These are phyloP conservation scores for Magnolia changhungtana DNA, from an alignment of 164 flowering plant genomes.

Conservation along the genomic window DNA sequence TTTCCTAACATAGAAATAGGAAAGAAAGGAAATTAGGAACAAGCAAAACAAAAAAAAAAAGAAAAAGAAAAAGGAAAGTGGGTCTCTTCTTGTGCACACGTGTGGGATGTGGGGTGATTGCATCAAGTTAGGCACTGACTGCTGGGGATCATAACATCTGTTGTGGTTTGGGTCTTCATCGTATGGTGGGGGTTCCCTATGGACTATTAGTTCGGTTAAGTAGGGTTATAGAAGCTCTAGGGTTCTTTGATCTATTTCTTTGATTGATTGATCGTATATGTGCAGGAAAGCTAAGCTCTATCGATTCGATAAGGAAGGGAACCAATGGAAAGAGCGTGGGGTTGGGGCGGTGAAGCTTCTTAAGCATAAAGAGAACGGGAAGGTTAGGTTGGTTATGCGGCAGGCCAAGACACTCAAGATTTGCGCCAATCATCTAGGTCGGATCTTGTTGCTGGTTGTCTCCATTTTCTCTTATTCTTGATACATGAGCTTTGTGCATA, in stretches of 20 bases:
- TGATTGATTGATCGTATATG: not conserved
- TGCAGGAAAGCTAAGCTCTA: slow-evolving; percentile 42
- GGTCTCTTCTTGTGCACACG: too few species aligned
- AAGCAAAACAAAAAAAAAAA: too few species aligned
- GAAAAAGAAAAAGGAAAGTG: too few species aligned
- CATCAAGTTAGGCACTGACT: too few species aligned
- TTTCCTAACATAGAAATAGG: too few species aligned
- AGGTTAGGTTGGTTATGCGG: slow-evolving; percentile 38
- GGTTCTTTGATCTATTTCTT: too few species aligned
- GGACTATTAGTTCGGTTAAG: too few species aligned
- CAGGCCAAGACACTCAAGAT: slow-evolving; percentile 39
- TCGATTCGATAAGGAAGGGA: slow-evolving; percentile 36
- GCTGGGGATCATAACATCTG: too few species aligned
- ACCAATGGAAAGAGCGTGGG: slow-evolving; percentile 47
- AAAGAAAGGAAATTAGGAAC: too few species aligned
- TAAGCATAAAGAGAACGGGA: slow-evolving; percentile 40
- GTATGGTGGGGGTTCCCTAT: too few species aligned
- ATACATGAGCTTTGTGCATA: not conserved
- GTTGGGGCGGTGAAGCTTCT: slow-evolving; percentile 36
- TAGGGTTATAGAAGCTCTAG: not conserved
- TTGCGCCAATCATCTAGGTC: slow-evolving; percentile 43
- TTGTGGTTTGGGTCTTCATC: not conserved
- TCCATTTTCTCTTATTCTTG: not conserved
- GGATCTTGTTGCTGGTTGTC: not conserved
- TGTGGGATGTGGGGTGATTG: too few species aligned